phyloP scores from a whole-genome alignment of 2,329 filamentous ascomycete genomes.

The Gremmenia infestans region DNA sequence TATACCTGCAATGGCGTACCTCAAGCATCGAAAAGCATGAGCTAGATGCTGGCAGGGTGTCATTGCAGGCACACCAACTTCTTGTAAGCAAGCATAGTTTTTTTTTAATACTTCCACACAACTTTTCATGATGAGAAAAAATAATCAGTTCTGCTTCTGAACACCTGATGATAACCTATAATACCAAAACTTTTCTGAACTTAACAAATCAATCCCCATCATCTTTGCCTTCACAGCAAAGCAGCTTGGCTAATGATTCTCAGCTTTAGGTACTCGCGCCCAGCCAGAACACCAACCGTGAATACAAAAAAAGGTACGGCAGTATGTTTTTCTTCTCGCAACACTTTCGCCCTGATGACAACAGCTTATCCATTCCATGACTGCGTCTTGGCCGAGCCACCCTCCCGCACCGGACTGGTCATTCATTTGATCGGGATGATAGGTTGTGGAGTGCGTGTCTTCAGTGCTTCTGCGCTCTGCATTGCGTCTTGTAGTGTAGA shows the following conservation, averaged over 20 bases:
- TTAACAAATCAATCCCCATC: slow-evolving; percentile 21
- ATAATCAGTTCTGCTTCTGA: slow-evolving; percentile 75
- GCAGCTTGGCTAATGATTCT: slow-evolving; percentile 17
- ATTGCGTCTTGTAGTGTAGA: slow-evolving; percentile 54
- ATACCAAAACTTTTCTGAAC: slow-evolving; percentile 62
- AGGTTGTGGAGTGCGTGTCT: slow-evolving; percentile 73
- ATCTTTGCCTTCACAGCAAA: slow-evolving; percentile 8
- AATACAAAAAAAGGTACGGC: slow-evolving; percentile 22
- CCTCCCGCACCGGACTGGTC: slow-evolving; percentile 64
- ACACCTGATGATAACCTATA: slow-evolving; percentile 56
- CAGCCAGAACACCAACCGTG: not conserved
- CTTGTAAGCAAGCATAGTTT: not conserved
- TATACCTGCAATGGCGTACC: no score
- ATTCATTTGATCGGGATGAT: slow-evolving; percentile 50
- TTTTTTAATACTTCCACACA: not conserved
- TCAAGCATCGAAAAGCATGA: no score
- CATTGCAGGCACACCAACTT: not conserved
- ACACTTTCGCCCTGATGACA: slow-evolving; percentile 45
- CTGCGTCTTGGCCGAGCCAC: slow-evolving; percentile 62
- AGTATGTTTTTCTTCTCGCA: slow-evolving; percentile 3
- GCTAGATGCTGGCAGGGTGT: not conserved
- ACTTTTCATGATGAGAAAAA: slow-evolving; percentile 58
- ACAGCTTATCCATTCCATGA: slow-evolving; percentile 76
- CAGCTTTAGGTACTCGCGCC: not conserved
- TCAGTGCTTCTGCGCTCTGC: slow-evolving; percentile 46